These are phyloP conservation scores for Suillus subluteus DNA, from an alignment of 768 basidiomycete species.

Conservation along the genomic window DNA sequence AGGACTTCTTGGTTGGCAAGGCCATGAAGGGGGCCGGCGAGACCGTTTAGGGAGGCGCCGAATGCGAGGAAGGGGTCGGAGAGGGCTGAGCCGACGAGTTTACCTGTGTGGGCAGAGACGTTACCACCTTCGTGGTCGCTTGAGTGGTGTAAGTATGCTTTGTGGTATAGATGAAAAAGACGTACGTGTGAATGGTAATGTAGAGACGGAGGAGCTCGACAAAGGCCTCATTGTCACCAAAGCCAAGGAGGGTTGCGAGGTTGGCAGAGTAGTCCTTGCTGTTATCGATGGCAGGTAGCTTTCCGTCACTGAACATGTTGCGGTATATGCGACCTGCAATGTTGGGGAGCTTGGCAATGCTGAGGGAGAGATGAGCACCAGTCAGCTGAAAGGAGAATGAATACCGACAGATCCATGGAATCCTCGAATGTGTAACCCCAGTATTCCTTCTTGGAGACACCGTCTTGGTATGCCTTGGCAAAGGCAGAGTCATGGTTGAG, in stretches of 20 bases:
- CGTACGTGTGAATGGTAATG: slow-evolving; percentile 91
- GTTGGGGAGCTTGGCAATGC: slow-evolving; percentile 95
- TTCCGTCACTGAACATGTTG: slow-evolving; percentile 87
- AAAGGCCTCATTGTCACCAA: slow-evolving; percentile 83
- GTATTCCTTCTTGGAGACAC: slow-evolving; percentile 94
- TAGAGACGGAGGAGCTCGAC: slow-evolving; percentile 95
- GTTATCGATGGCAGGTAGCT: slow-evolving; percentile 82
- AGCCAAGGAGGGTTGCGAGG: slow-evolving; percentile 88
- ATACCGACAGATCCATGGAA: slow-evolving; percentile 76
- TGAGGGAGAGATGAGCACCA: slow-evolving; percentile 29
- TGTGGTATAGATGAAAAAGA: background rate
- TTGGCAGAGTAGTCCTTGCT: slow-evolving; percentile 90
- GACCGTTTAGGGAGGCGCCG: slow-evolving; percentile 90
- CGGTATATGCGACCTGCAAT: slow-evolving; percentile 93
- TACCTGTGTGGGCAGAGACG: slow-evolving; percentile 93
- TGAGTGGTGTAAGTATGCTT: slow-evolving; percentile 2
- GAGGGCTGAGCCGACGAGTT: slow-evolving; percentile 92
- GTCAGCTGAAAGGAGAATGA: background rate
- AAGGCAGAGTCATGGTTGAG: slow-evolving; percentile 96
- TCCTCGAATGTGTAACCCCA: slow-evolving; percentile 95
- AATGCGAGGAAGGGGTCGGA: slow-evolving; percentile 98
- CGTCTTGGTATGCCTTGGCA: slow-evolving; percentile 91
- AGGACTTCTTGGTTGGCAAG: slow-evolving; percentile 98
- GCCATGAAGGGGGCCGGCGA: slow-evolving; percentile 96
- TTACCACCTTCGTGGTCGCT: slow-evolving; percentile 99